phyloP scores from a whole-genome alignment of 805 yeast genomes.

The Suhomyces vadensis region DNA sequence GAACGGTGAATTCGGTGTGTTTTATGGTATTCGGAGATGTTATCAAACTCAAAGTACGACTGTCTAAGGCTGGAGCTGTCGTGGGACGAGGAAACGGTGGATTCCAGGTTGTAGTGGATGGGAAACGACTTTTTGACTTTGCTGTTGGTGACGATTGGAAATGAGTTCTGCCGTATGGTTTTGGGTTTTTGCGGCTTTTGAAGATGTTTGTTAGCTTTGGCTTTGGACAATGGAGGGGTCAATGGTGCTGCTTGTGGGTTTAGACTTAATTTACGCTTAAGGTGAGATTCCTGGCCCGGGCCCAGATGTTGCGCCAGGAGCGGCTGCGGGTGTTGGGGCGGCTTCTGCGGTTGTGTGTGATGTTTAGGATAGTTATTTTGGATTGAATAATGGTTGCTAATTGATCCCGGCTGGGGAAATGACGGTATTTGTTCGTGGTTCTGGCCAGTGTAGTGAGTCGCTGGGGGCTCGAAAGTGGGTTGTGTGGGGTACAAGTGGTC shows the following conservation, averaged over 20 bases:
- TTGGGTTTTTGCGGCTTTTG: slow-evolving; percentile 11
- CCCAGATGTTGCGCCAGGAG: slow-evolving; percentile 2
- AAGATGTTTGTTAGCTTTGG: slow-evolving; percentile 7
- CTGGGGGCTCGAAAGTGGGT: slow-evolving; percentile 2
- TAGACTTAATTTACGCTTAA: slow-evolving; percentile 3
- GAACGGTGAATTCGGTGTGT: slow-evolving; percentile 2
- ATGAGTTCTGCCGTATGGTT: slow-evolving; percentile 17
- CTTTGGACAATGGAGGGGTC: slow-evolving; percentile 7
- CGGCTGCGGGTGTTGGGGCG: not conserved
- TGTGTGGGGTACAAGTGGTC: slow-evolving; percentile 9
- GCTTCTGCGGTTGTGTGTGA: not conserved
- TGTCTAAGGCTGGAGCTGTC: slow-evolving; percentile 3
- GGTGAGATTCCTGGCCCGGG: slow-evolving; percentile 2
- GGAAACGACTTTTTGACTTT: slow-evolving; percentile 4
- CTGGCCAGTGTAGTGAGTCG: slow-evolving; percentile 4
- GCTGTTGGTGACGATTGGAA: slow-evolving; percentile 10
- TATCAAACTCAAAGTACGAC: slow-evolving; percentile 4
- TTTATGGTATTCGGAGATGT: not conserved
- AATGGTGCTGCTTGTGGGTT: not conserved
- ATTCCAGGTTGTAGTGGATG: not conserved
- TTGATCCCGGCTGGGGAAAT: slow-evolving; percentile 2
- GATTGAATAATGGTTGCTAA: slow-evolving; percentile 1
- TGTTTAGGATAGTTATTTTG: slow-evolving; percentile 1
- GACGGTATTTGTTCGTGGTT: not conserved
- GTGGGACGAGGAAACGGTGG: slow-evolving; percentile 1